These are phyloP conservation scores for Daldinia sp. DNA, from an alignment of 2,329 filamentous ascomycete genomes.

Conservation along the genomic window DNA sequence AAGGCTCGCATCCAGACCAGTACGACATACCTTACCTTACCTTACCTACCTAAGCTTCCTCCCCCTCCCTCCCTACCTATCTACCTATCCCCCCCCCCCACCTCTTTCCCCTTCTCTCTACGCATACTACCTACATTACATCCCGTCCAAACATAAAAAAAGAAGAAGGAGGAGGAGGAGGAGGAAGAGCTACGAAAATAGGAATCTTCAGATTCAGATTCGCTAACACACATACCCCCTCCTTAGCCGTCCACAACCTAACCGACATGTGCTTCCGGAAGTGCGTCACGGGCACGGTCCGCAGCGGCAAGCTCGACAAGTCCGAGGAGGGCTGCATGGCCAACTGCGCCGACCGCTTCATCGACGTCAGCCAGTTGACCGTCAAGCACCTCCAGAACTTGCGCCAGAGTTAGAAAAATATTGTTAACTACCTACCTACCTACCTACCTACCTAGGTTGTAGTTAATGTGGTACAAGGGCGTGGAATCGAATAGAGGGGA, in stretches of 20 bases:
- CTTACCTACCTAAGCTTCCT: no score
- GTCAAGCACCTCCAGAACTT: conserved; percentile 82
- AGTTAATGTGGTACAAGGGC: no score
- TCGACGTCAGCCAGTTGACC: conserved; percentile 89
- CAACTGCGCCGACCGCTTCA: conserved; percentile 94
- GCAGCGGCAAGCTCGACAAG: conserved; percentile 77
- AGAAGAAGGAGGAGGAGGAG: no score
- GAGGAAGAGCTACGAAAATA: no score
- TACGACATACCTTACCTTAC: conserved; percentile 54
- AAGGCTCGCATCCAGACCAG: conserved; percentile 76
- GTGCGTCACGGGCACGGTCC: conserved; percentile 83
- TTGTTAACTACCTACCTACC: neutral
- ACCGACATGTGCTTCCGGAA: conserved; percentile 93
- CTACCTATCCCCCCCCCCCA: no score
- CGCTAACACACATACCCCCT: no score
- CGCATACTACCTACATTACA: no score
- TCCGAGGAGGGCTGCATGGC: conserved; percentile 85
- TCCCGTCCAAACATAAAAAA: no score
- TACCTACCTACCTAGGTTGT: neutral
- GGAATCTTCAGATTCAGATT: no score
- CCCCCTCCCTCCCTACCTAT: neutral
- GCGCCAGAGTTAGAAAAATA: conserved; percentile 51
- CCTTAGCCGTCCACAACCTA: conserved; percentile 64
- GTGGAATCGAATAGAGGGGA: no score
- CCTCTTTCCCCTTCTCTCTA: neutral